Evolutionary conservation across 176 grass and related monocot genomes (phyloP).

Genomic region (Phragmites australis): DNA sequence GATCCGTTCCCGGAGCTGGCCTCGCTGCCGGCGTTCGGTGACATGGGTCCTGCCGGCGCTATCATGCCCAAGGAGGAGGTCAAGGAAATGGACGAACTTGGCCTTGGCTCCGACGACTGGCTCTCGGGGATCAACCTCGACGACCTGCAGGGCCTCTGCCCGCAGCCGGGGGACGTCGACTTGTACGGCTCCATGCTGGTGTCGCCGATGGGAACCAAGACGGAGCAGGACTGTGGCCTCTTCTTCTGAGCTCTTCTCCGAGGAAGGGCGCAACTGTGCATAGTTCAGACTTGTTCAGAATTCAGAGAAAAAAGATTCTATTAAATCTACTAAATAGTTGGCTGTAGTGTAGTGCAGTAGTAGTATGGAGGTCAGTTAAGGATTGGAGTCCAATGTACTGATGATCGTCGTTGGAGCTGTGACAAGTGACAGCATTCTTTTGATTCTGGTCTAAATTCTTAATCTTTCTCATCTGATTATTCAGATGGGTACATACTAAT

Average conservation of each 20-base stretch:
- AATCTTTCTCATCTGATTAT: not conserved
- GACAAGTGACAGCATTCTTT: constrained; percentile 2
- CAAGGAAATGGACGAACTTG: not conserved
- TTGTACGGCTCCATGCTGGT: constrained; percentile 22
- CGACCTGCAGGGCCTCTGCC: constrained; percentile 46
- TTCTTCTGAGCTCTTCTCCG: constrained; percentile 30
- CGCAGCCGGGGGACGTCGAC: constrained; percentile 27
- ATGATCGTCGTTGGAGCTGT: not conserved
- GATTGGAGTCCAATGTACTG: not conserved
- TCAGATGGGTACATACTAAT: not conserved
- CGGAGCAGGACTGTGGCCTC: constrained; percentile 18
- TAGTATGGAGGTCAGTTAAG: not conserved
- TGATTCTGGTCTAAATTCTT: not conserved
- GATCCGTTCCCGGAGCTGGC: constrained; percentile 42
- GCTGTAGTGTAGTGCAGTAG: not conserved
- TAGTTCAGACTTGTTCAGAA: constrained; percentile 23
- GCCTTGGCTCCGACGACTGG: constrained; percentile 45
- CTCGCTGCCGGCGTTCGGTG: not conserved
- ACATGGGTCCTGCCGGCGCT: not conserved
- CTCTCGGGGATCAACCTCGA: constrained; percentile 71
- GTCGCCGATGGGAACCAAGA: constrained; percentile 24
- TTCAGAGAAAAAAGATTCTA: not conserved
- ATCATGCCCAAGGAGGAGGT: constrained; percentile 42
- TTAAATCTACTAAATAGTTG: not conserved
- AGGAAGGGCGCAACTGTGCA: not conserved